Evolutionary conservation across 306 rosid species (phyloP).

Genomic region (Mucuna pruriens): DNA sequence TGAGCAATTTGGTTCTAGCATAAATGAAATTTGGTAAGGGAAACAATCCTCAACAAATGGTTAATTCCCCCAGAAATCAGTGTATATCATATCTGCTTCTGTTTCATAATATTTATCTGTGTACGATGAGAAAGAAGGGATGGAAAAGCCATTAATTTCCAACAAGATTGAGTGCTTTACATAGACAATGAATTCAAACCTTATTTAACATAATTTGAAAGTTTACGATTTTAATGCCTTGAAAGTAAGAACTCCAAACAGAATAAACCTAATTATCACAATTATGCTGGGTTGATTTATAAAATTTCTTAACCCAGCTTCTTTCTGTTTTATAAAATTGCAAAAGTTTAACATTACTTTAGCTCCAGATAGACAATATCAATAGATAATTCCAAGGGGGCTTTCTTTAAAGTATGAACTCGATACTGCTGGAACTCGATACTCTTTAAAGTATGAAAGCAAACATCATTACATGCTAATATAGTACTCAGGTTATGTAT

Average conservation of each 20-base stretch:
- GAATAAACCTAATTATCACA: slow-evolving; percentile 13
- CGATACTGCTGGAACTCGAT: slow-evolving; percentile 44
- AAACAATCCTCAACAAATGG: background rate
- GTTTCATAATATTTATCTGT: background rate
- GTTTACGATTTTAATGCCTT: background rate
- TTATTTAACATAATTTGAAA: background rate
- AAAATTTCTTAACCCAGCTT: background rate
- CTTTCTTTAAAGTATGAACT: slow-evolving; percentile 2
- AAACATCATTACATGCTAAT: slow-evolving; percentile 38
- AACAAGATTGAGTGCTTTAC: background rate
- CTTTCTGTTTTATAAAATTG: background rate
- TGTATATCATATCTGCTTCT: background rate
- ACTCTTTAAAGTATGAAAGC: slow-evolving; percentile 28
- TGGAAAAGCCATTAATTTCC: slow-evolving; percentile 14
- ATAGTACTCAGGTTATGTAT: slow-evolving; percentile 6
- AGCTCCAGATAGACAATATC: slow-evolving; percentile 19
- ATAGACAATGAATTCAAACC: background rate
- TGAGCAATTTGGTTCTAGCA: background rate
- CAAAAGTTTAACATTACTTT: slow-evolving; percentile 12
- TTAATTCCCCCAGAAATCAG: background rate
- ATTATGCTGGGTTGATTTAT: background rate
- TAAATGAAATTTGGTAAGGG: background rate
- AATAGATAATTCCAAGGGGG: slow-evolving; percentile 34
- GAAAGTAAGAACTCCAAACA: background rate
- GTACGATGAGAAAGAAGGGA: background rate